Base-by-base conservation (phyloP, 495 filamentous ascomycete species). In the Friedmanniomyces simplex region DNA sequence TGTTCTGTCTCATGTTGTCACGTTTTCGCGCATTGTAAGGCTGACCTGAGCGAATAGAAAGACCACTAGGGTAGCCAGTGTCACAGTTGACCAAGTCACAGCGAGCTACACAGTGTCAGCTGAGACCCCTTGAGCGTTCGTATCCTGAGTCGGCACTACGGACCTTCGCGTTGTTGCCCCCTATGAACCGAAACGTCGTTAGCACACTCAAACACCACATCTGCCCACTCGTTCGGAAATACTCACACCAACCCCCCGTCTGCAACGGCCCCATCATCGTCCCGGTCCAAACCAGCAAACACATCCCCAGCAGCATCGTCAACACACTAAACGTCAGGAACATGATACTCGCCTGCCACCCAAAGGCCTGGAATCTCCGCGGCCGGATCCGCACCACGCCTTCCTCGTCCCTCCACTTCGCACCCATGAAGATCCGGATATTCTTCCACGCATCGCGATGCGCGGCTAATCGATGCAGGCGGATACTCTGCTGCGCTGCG, bases 291-390 rank as follows among this genome's bases (percentile, higher is more conserved):
- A 64, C 59, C 55, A 64, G 58, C 30, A 66, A 16, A 57, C 63
- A 66, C 63, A 67, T 67, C 1, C 67, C 63, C 21, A 64, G 47
- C 26, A 67, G 45, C 67, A 69, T 63, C 21, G 51, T 60, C 7
- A 64, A 18, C 16, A 65, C 61, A 4, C 55, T 56, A 0, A 53
- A 50, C 1, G 63, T 65, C 22, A 69, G 46, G 39, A 66, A 68
- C 48, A 65, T 52, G 4, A 65, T 63, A 1, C 58, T 50, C 26
- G 67, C 16, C 65, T 69, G 67, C 67, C 66, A 69, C 2, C 59
- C 50, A 49, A 56, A 66, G 20, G 67, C 25, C 43, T 68, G 66
- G 0, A 46, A n/a, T 34, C 41, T 47, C 11, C 50, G 51, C 20
- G 65, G 63, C 16, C 13, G 18, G 10, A 46, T 24, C 28, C 41